A percentile compares a stretch with the other conserved stretches of the same genome.
Evolutionary conservation across 805 yeast species (phyloP).

Genomic region (Yamadazyma tumulicola): DNA sequence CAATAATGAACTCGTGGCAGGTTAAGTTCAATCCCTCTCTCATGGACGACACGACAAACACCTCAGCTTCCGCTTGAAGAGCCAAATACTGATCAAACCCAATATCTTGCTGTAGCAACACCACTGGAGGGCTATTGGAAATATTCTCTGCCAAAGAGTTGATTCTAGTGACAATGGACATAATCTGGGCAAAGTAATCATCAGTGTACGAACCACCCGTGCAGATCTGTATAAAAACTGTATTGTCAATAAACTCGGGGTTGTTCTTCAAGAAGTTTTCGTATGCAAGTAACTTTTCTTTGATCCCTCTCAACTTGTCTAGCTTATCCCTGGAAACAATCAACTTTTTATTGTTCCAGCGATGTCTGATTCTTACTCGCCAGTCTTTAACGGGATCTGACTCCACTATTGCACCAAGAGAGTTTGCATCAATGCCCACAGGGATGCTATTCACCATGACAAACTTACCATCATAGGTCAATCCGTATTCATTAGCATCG

Average conservation of each 20-base stretch:
- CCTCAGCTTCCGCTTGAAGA: conserved; percentile 77
- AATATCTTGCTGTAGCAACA: conserved; percentile 81
- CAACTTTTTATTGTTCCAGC: conserved; percentile 71
- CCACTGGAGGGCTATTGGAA: conserved; percentile 76
- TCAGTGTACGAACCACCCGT: conserved; percentile 38
- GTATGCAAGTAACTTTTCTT: conserved; percentile 82
- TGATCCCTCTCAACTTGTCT: conserved; percentile 83
- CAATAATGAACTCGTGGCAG: conserved; percentile 87
- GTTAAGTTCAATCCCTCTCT: conserved; percentile 97
- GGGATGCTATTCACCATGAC: conserved; percentile 59
- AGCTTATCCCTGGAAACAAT: conserved; percentile 87
- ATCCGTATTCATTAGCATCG: conserved; percentile 64
- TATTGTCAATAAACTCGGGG: conserved; percentile 65
- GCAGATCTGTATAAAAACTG: conserved; percentile 82
- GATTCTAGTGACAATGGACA: conserved; percentile 78
- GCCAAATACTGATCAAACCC: conserved; percentile 89
- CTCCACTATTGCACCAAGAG: conserved; percentile 46
- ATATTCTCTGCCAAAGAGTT: conserved; percentile 73
- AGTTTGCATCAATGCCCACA: conserved; percentile 73
- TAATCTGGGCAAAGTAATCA: conserved; percentile 68
- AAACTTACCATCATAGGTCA: conserved; percentile 58
- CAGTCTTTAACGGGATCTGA: conserved; percentile 55
- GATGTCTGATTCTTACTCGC: conserved; percentile 66
- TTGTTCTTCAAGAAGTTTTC: conserved; percentile 70
- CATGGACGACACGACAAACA: conserved; percentile 83